Evolutionary conservation across 2,329 filamentous ascomycete species (phyloP).

Genomic region (Epichloe sp.): DNA sequence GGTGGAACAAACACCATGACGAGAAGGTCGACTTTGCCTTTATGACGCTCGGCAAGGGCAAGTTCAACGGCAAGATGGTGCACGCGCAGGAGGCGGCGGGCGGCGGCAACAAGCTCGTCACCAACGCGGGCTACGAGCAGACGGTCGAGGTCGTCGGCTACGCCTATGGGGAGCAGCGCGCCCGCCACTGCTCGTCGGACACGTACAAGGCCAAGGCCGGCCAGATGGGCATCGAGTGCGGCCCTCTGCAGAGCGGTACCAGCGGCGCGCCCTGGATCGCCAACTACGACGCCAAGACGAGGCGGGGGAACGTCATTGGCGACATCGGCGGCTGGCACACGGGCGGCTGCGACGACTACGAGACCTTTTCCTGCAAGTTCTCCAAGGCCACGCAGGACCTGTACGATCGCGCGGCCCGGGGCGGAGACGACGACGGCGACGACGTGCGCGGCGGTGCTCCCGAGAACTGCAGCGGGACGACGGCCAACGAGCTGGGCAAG

Average conservation of each 20-base stretch:
- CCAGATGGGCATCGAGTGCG: conserved; percentile 7
- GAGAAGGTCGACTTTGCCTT: conserved; percentile 7
- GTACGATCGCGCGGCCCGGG: conserved; percentile 1
- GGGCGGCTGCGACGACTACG: conserved; percentile 7
- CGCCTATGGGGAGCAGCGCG: conserved; percentile 4
- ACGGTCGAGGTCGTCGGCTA: conserved; percentile 6
- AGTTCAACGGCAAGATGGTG: conserved; percentile 4
- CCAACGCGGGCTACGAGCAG: conserved; percentile 3
- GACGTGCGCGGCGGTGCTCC: conserved; percentile 2
- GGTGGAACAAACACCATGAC: conserved; percentile 4
- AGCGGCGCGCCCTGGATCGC: conserved; percentile 7
- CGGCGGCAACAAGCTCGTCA: conserved; percentile 6
- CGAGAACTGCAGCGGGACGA: conserved; percentile 1
- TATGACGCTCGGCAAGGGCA: conserved; percentile 7
- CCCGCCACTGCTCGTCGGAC: conserved; percentile 4
- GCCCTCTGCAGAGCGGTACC: conserved; percentile 5
- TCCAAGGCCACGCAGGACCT: conserved; percentile 1
- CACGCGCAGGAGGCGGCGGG: conserved; percentile 6
- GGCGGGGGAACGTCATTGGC: conserved; percentile 4
- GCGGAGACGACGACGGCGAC: conserved; percentile 1
- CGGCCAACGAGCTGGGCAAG: neutral
- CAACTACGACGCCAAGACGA: conserved; percentile 3
- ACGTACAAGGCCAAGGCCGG: conserved; percentile 6
- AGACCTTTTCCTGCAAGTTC: conserved; percentile 5
- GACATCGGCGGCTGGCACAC: conserved; percentile 8